Evolutionary conservation across 768 basidiomycete genomes (phyloP), one percentile per base, ranked within the genome.

Genomic region (Lactifluus hygrophoroides): DNA sequence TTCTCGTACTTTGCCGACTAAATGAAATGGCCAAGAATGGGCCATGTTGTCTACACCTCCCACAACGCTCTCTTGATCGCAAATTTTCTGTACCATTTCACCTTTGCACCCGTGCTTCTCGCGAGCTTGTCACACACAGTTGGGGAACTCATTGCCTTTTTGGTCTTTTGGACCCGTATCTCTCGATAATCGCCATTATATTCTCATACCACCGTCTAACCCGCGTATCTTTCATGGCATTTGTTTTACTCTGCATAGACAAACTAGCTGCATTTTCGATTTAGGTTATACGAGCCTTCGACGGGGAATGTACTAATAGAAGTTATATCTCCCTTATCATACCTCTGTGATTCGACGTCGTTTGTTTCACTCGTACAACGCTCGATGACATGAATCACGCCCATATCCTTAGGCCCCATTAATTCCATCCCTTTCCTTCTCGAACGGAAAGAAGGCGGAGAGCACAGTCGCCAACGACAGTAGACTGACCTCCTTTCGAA

Each of bases 91-190:
- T 55, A 55, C 54, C 37, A 46, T 38, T 56, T 60, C 59, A 60
- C 54, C 23, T 56, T 56, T 55, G 48, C 58, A 55, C 54, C 58
- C 54, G 58, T 45, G 53, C 43, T 54, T 50, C 58, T 51, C 43
- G 43, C 30, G 48, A 55, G 42, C 42, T 44, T 45, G 58, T 55
- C 42, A 48, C 34, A 16, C 43, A 55, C 19, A 50, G 34, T 45
- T 50, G 27, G 48, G 48, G 53, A 60, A 60, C 34, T 3, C 34
- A 42, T 55, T 60, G 28, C 58, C 48, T 44, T 55, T 55, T 45
- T 17, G 27, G 27, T 38, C 14, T 21, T 8, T 32, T 60, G 58
- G 54, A 59, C 46, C 58, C 43, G 47, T 49, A 59, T 44, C 34
- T 49, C 52, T 49, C 17, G 53, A 44, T 48, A 34, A 44, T 21